Evolutionary conservation across 768 basidiomycete species (phyloP), one percentile per base, ranked within the genome.

Genomic region (Trametes villosa): DNA sequence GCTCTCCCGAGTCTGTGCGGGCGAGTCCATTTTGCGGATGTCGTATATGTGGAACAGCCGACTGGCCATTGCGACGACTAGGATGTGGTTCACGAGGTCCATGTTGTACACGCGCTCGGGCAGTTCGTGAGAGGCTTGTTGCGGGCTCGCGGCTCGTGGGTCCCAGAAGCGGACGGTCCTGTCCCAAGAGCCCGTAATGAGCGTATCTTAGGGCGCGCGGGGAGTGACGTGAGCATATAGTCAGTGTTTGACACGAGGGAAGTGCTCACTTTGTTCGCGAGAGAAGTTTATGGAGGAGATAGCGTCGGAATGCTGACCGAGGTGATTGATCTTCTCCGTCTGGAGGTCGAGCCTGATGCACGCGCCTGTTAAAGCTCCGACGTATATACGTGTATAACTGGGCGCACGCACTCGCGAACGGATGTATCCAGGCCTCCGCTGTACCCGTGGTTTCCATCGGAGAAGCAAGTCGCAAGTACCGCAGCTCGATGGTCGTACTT

Each of bases 181-280:
- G 71, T 98, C 96, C 94, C 95, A 98, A 17, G 94, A 95, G 12
- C 91, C 94, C 0, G 93, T 89, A 45, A 98, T 82, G 26, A 98
- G 78, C 1, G 76, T 62, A 67, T 91, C 93, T 95, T n/a, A 49
- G 12, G 12, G 26, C 0, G 9, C 2, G 5, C 17, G 11, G 3
- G 20, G 9, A n/a, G 18, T 22, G 9, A 30, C 9, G 46, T 47
- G 8, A 57, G 55, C 9, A 29, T n/a, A 20, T 12, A 47, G 12
- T 27, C 24, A 17, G 4, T n/a, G 12, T 2, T 27, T 15, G 33
- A n/a, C 38, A 22, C 20, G 4, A 26, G 26, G 24, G 50, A 30
- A 34, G 3, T 11, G 78, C 86, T 27, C 30, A 92, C 93, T 87
- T 59, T 81, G 77, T 55, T 88, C 83, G 20, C 77, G 76, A 4